Conservation (phyloP, 192 early-diverging fungal species). For the Rhizoclosmatium sp. region DNA sequence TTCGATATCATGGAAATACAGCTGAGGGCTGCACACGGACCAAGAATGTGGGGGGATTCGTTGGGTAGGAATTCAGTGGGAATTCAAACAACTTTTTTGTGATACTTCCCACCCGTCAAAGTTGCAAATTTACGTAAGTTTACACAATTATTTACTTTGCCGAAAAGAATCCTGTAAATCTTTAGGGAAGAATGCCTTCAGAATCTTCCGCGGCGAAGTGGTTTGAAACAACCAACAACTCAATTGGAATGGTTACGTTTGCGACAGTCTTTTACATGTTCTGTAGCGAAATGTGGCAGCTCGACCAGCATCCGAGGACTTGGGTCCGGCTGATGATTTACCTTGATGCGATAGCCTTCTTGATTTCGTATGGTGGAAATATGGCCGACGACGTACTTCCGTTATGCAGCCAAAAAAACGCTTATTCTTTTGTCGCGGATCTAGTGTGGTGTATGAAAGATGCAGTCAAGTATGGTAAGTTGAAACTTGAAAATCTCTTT, state of each 20-base stretch:
- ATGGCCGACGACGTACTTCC: not conserved
- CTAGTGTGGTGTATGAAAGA: slow-evolving; percentile 23
- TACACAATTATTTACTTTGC: not conserved
- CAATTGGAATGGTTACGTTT: slow-evolving; percentile 12
- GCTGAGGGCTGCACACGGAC: not conserved
- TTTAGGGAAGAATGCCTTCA: not conserved
- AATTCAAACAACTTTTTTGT: not conserved
- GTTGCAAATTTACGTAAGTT: not conserved
- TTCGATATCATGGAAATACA: no score
- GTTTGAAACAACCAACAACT: slow-evolving; percentile 2
- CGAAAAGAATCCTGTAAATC: not conserved
- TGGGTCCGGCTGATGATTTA: slow-evolving; percentile 28
- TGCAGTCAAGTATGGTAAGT: slow-evolving; percentile 12
- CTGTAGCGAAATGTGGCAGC: not conserved
- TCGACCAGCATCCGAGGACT: not conserved
- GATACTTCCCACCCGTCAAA: not conserved
- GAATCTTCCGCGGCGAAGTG: not conserved
- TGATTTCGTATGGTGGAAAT: not conserved
- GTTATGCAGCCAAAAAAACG: slow-evolving; percentile 16
- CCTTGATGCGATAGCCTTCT: not conserved
- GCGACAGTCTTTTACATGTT: slow-evolving; percentile 25
- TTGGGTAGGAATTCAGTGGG: not conserved
- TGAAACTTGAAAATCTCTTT: not conserved
- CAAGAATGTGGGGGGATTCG: not conserved
- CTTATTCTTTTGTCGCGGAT: slow-evolving; percentile 6